Conservation (phyloP, 495 filamentous ascomycete genomes). For the Sphaerosporella brunnea region DNA sequence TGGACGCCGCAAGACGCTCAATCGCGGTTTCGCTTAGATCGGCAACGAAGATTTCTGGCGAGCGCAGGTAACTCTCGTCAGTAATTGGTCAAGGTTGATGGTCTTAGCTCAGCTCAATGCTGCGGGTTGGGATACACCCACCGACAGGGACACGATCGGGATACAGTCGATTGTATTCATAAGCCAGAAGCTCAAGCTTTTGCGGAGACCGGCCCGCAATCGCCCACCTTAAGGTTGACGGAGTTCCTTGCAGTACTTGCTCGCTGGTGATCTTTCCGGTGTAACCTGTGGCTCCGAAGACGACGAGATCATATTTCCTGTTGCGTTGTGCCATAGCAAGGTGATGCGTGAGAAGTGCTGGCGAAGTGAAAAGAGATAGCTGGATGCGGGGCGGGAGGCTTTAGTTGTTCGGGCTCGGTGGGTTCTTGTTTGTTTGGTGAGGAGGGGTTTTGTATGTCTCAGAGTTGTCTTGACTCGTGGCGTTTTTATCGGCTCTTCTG, state of each 20-base stretch:
- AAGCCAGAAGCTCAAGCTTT: conserved; percentile 53
- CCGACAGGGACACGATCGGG: conserved; percentile 51
- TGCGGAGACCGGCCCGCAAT: conserved; percentile 60
- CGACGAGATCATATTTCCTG: conserved; percentile 59
- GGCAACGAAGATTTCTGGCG: conserved; percentile 42
- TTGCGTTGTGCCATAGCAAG: conserved; percentile 6
- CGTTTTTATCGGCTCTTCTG: no score
- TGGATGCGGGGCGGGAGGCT: no score
- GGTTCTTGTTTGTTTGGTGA: no score
- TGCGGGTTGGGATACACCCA: conserved; percentile 22
- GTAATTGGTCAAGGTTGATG: neutral
- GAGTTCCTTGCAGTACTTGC: conserved; percentile 53
- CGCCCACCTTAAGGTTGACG: conserved; percentile 76
- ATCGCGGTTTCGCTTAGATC: conserved; percentile 48
- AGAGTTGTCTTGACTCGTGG: no score
- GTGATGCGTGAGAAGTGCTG: no score
- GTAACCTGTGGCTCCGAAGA: conserved; percentile 76
- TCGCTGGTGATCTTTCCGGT: conserved; percentile 66
- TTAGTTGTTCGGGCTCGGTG: no score
- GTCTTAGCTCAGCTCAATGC: neutral
- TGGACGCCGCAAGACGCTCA: conserved; percentile 50
- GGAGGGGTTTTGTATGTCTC: no score
- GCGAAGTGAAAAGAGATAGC: no score
- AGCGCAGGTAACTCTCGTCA: conserved; percentile 10
- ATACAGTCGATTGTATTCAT: conserved; percentile 47